Evolutionary conservation across 352 stramenopile species (phyloP), one percentile per base, ranked within the genome.

Genomic region (Pythium brassicae): DNA sequence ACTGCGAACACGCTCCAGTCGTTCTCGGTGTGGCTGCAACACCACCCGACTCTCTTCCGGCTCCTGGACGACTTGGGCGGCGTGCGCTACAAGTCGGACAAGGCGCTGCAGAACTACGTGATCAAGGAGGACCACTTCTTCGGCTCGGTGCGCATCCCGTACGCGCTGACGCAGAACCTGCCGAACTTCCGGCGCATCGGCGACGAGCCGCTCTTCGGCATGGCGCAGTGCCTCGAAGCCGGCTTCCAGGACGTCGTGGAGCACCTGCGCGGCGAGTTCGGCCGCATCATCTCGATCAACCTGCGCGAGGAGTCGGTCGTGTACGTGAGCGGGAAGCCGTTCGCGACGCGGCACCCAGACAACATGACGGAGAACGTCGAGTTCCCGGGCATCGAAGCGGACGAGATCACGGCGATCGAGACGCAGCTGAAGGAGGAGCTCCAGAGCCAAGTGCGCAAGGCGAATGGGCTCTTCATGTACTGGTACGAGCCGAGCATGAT

Each of bases 81-180:
- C 20, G 83, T 92, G 14, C 80, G 81, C 44, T 94, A 94, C 60
- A 82, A 87, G 34, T 92, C 81, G 0, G 80, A 93, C 54, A 85
- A 92, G 29, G 79, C 95, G 22, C 62, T 96, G 15, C 64, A 86
- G 20, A 70, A 87, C 50, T 86, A 78, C 32, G 86, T 96, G 40
- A 69, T 97, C 47, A 96, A 96, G 50, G 84, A 90, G 58, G 89
- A 97, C 45, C 88, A 97, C 50, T 96, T 97, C 58, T 90, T 87
- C 20, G 87, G 89, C 29, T 75, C 89, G 42, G 75, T 69, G 10
- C 68, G 75, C 19, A 83, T 92, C 20, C 83, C 76, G 10, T 86
- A 79, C 27, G 59, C 76, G 22, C 54, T 95, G 29, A 83, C 86
- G 17, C 50, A 67, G 7, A 88, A 82, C 50, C 82, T 95, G 6